Evolutionary conservation across 1,284 basidiomycete species (phyloP), one percentile per base, ranked within the genome.

Genomic region (Chondrostereum purpureum): DNA sequence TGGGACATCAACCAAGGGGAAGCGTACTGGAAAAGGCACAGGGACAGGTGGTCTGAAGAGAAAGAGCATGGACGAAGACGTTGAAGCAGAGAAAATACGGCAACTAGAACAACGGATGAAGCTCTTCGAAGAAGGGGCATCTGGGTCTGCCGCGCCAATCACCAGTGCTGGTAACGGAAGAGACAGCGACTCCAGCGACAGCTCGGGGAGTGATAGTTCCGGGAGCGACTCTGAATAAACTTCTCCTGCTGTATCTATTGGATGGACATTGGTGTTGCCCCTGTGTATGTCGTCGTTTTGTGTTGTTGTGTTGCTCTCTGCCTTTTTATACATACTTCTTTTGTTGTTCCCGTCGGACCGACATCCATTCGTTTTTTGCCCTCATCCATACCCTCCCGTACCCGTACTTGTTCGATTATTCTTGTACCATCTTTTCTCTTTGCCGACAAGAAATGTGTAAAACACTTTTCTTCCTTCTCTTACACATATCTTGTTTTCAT

Each of bases 31-130:
- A 55, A 90, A 83, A 58, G 83, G 86, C 33, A 84, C 84, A 0
- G 86, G 87, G 1, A 91, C 88, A 3, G 91, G 91, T 41, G 90
- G 90, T 2, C 69, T 90, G 44, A 89, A 91, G 61, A 81, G 89
- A 50, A 92, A 92, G 74, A 90, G 86, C 61, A 91, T 92, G 84
- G 89, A 92, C 56, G 89, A 89, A 65, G 88, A 88, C 57, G 83
- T 83, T 13, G 89, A 92, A 64, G 83, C 84, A 13, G 88, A 92
- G 69, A 90, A 92, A 69, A 95, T 95, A 57, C 78, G 87, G 44
- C 75, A 81, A 61, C 75, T 96, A 46, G 91, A 96, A 65, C 82
- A 83, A 55, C 76, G 84, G 44, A 83, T 92, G 72, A 73, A 73
- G 18, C 72, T 87, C 14, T 89, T 92, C 60, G 82, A 89, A 47